phyloP scores from a whole-genome alignment of 2,329 filamentous ascomycete genomes.

The Neopestalotiopsis sp. region DNA sequence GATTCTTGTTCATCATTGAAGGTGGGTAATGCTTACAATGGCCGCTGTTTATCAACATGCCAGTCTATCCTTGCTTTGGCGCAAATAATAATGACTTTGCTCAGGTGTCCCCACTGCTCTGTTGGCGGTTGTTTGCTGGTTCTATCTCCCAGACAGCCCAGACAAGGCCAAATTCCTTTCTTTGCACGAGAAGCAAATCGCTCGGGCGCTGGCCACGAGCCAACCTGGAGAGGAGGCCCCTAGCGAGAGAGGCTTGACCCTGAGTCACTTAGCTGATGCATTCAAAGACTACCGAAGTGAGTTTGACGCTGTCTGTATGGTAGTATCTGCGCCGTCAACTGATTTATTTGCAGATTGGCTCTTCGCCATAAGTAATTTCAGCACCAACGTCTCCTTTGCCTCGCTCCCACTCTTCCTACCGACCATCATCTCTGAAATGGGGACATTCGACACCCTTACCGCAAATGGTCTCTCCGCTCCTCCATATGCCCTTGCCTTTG shows the following conservation, averaged over 20 bases:
- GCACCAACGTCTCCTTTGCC: slow-evolving; percentile 3
- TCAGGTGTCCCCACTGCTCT: not conserved
- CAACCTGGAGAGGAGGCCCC: not conserved
- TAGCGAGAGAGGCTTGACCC: not conserved
- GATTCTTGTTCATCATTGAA: slow-evolving; percentile 53
- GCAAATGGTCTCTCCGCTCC: not conserved
- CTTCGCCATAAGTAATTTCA: slow-evolving; percentile 1
- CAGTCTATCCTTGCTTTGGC: not conserved
- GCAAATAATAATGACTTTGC: not conserved
- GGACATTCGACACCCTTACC: not conserved
- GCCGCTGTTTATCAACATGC: not conserved
- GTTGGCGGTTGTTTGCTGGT: not conserved
- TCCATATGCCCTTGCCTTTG: not conserved
- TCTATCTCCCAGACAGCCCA: not conserved
- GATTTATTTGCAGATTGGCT: not conserved
- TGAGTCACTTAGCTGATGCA: not conserved
- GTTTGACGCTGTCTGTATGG: not conserved
- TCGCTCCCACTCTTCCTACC: slow-evolving; percentile 1
- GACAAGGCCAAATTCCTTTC: not conserved
- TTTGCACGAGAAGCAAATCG: not conserved
- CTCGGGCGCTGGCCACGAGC: not conserved
- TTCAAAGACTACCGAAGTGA: slow-evolving; percentile 3
- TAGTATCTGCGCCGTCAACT: not conserved
- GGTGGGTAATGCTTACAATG: slow-evolving; percentile 21
- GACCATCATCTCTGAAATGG: slow-evolving; percentile 7